Evolutionary conservation across 805 yeast genomes (phyloP).

Genomic region (Teunomyces kruisii): DNA sequence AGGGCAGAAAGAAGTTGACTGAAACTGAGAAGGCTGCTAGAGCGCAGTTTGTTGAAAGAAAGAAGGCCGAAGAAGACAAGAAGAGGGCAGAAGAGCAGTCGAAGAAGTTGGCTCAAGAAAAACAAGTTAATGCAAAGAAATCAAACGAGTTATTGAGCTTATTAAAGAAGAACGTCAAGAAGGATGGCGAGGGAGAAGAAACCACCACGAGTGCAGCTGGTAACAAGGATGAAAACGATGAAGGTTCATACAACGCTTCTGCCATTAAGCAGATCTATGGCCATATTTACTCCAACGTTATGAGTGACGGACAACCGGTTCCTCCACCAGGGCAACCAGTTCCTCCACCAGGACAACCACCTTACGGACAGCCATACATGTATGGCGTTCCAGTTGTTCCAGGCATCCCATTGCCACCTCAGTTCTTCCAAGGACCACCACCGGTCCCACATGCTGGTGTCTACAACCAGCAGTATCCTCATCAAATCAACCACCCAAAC

Average conservation of each 20-base stretch:
- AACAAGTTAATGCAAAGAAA: constrained; percentile 20
- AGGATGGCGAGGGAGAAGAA: constrained; percentile 4
- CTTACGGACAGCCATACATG: constrained; percentile 6
- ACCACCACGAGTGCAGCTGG: constrained; percentile 5
- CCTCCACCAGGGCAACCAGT: constrained; percentile 7
- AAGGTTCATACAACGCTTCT: constrained; percentile 18
- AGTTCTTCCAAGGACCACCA: constrained; percentile 24
- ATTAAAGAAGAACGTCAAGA: constrained; percentile 19
- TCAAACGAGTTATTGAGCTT: constrained; percentile 32
- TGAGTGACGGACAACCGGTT: constrained; percentile 34
- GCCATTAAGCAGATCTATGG: constrained; percentile 44
- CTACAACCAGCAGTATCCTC: constrained; percentile 5
- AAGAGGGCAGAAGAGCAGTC: constrained; percentile 5
- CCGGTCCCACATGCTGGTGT: constrained; percentile 7
- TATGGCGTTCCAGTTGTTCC: constrained; percentile 28
- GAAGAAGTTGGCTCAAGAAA: constrained; percentile 7
- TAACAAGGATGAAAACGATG: constrained; percentile 13
- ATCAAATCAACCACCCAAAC: constrained; percentile 4
- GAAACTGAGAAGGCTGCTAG: constrained; percentile 19
- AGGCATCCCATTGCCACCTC: constrained; percentile 40
- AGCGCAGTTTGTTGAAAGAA: constrained; percentile 6
- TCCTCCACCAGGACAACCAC: constrained; percentile 11
- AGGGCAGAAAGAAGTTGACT: constrained; percentile 29
- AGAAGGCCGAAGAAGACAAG: constrained; percentile 6
- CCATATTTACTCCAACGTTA: constrained; percentile 42